phyloP scores from a whole-genome alignment of 2,329 filamentous ascomycete genomes.

The Tolypocladium nubicola region DNA sequence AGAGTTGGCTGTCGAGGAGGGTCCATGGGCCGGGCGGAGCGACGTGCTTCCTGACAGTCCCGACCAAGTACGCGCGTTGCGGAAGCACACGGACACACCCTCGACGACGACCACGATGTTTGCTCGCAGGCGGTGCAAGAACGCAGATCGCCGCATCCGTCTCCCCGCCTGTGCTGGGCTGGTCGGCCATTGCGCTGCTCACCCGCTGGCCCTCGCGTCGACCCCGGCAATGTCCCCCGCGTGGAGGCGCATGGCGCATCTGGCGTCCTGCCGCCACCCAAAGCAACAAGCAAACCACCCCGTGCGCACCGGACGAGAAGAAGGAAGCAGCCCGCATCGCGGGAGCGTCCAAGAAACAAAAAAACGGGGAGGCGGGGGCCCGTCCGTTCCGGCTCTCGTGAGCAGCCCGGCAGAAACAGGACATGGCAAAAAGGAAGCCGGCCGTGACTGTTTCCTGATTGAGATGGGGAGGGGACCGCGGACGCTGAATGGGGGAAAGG shows the following conservation, averaged over 20 bases:
- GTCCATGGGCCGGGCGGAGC: background rate
- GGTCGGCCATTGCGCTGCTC: background rate
- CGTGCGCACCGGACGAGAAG: background rate
- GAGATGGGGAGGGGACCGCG: background rate
- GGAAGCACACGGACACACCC: background rate
- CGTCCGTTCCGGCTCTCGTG: background rate
- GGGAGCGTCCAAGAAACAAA: background rate
- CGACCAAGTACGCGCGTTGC: too few relatives aligned
- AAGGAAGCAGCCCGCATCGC: background rate
- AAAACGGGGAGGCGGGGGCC: background rate
- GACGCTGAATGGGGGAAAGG: background rate
- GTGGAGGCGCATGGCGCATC: background rate
- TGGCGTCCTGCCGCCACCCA: background rate
- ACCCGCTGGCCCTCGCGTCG: background rate
- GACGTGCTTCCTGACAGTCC: background rate
- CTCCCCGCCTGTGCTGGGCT: background rate
- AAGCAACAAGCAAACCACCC: background rate
- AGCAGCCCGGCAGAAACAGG: background rate
- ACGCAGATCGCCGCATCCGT: background rate
- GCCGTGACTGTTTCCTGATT: background rate
- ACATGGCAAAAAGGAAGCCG: background rate
- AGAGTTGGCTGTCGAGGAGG: background rate
- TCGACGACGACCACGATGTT: background rate
- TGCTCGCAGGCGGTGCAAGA: background rate
- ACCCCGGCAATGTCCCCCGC: background rate